Base-by-base conservation (phyloP, 495 filamentous ascomycete genomes). In the Aspergillus sclerotioniger region DNA sequence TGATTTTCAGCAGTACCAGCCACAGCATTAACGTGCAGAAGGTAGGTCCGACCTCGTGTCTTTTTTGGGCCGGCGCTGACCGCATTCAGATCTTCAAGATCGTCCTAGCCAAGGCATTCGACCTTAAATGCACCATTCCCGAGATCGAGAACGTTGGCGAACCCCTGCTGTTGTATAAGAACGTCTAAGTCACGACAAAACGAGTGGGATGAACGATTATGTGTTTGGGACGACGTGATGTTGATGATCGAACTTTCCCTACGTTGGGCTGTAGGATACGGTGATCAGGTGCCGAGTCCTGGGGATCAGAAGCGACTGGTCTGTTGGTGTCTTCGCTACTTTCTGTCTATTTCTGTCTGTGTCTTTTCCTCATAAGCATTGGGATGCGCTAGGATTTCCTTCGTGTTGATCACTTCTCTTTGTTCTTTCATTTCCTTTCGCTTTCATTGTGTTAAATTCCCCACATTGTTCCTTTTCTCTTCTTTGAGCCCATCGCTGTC, bases 21-120 rank as follows among this genome's bases (percentile, higher is more conserved):
- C 94, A 98, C 72, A 96, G 91, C 71, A 98, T 98, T 79, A 98
- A 98, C 64, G 94, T 98, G 31, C 94, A 98, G 71, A 98, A 98
- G 89, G 94, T 96, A 67, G 25, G 8, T 39, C 28, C 32, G 21
- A 12, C 10, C n/a, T 10, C 12, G 15, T 8, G 9, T 35, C 2
- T 17, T 37, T 15, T n/a, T n/a, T n/a, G n/a, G n/a, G 12, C 17
- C 46, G 53, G 16, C 33, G 37, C 64, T 77, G 35, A 76, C 61
- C 32, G 35, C 25, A 25, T 21, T 13, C 58, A 98, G 94, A 98
- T 98, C 69, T 98, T 98, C 83, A 98, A 98, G 72, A 98, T 98
- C 65, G 94, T 98, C 54, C 83, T 98, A 31, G 93, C 93, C 57
- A 98, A 98, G 75, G 95, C 94, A 0, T 98, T 98, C 68, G 94